Evolutionary conservation across 2,329 filamentous ascomycete species (phyloP), one percentile per base, ranked within the genome.

Genomic region (Apiospora arundinis): DNA sequence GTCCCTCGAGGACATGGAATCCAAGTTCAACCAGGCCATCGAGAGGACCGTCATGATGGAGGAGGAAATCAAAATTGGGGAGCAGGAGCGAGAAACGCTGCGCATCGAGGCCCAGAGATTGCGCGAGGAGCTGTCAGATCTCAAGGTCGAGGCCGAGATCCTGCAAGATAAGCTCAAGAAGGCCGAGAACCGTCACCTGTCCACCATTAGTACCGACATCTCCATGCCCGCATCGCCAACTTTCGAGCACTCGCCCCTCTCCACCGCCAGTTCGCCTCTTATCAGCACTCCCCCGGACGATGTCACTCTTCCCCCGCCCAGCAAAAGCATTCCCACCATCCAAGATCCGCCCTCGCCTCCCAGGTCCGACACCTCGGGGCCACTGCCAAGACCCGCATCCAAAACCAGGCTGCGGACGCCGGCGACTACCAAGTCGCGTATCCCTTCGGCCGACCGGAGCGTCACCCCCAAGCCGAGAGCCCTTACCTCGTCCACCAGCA

Each of bases 111-210:
- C 92, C 12, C 96, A 99, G 82, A 89, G 95, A 68, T 85, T 98
- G 73, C 91, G 94, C 49, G 95, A 98, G 78, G 96, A 99, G 81
- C 86, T 98, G 16, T 93, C 93, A 7, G 96, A 99, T 80, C 88
- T 98, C 76, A 97, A 94, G 85, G 94, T 99, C 74, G 96, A 99
- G 83, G 92, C 93, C 72, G 96, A 98, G 79, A 96, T 99, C 78
- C 89, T 95, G 78, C 92, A 96, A 78, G 94, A 97, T 86, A 98
- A 98, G 87, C 86, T 98, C 79, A 93, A 93, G 79, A 93, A 95
- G 81, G 85, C 89, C 63, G 88, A 89, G 74, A 75, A 80, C 28
- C 87, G 89, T 67, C 89, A 91, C 75, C 80, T 91, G 28, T 89
- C 89, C 49, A 80, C 84, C 73, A 86, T 91, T 69, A 88, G 88